Conservation (phyloP, 2,329 filamentous ascomycete species). For the Fusarium sp. region DNA sequence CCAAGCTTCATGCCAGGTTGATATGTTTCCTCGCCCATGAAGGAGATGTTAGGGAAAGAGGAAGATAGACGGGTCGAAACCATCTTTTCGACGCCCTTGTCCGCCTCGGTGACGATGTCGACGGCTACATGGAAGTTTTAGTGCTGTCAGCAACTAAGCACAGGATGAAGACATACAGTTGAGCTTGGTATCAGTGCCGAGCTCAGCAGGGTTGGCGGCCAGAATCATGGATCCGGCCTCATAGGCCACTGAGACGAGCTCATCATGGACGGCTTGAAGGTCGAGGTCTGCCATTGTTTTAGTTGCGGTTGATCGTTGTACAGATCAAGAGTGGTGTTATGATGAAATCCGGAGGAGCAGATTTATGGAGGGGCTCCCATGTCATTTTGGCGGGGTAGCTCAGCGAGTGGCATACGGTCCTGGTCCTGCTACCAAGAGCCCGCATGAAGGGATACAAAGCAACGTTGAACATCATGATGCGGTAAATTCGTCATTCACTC, state of each 20-base stretch:
- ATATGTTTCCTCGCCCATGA: conserved; percentile 84
- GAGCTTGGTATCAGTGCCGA: conserved; percentile 69
- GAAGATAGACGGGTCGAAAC: conserved; percentile 64
- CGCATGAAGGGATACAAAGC: background rate
- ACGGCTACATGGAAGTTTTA: conserved; percentile 59
- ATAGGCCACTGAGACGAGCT: conserved; percentile 68
- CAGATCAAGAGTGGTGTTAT: background rate
- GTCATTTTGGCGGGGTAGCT: conserved; percentile 35
- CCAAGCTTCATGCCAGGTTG: conserved; percentile 72
- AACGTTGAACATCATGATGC: background rate
- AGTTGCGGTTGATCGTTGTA: background rate
- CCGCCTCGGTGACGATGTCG: conserved; percentile 76
- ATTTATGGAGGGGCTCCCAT: conserved; percentile 41
- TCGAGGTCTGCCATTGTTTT: conserved; percentile 65
- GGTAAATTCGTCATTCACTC: background rate
- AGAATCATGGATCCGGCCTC: conserved; percentile 74
- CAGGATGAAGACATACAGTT: conserved; percentile 64
- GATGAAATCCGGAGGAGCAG: conserved; percentile 18
- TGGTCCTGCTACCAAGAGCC: background rate
- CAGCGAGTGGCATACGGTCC: background rate
- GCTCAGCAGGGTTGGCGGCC: conserved; percentile 67
- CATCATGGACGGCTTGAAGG: conserved; percentile 70
- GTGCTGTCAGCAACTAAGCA: background rate
- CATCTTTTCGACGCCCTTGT: conserved; percentile 73
- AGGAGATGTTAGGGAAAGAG: conserved; percentile 67